These are phyloP conservation scores for Coemansia furcata DNA, from an alignment of 192 early-diverging fungal species.

Conservation along the genomic window DNA sequence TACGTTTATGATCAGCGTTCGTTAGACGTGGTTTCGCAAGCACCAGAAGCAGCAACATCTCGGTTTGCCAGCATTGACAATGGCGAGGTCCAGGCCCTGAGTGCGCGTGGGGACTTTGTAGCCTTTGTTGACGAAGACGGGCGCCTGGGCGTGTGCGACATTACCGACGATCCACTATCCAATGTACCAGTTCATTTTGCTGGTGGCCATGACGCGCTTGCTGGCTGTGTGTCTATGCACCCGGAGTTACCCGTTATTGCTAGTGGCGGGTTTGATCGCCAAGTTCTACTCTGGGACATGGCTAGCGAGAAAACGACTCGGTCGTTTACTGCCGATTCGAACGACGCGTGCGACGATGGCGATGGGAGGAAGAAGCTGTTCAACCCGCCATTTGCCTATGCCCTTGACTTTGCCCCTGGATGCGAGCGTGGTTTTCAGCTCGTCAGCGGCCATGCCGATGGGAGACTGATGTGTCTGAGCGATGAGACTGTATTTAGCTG, in stretches of 20 bases:
- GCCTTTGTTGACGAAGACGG: slow-evolving; percentile 48
- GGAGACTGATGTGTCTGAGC: slow-evolving; percentile 34
- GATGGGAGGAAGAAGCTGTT: slow-evolving; percentile 8
- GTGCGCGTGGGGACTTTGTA: slow-evolving; percentile 47
- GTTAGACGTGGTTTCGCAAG: neutral
- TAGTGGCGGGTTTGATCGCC: slow-evolving; percentile 39
- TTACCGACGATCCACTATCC: slow-evolving; percentile 15
- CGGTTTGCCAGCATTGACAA: neutral
- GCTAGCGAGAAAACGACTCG: slow-evolving; percentile 14
- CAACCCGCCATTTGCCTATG: slow-evolving; percentile 49
- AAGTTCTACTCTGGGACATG: slow-evolving; percentile 43
- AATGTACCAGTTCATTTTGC: neutral
- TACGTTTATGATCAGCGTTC: slow-evolving; percentile 34
- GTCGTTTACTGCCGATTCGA: neutral
- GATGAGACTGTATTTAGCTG: slow-evolving; percentile 10
- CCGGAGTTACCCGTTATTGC: slow-evolving; percentile 25
- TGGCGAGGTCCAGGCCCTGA: slow-evolving; percentile 30
- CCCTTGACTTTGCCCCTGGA: slow-evolving; percentile 35
- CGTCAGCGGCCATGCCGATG: slow-evolving; percentile 50
- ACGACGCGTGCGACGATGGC: neutral
- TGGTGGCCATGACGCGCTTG: slow-evolving; percentile 26
- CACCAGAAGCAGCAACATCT: neutral
- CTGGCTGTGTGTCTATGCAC: slow-evolving; percentile 39
- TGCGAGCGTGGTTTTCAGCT: slow-evolving; percentile 6
- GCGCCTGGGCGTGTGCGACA: slow-evolving; percentile 17